Conservation (phyloP, 192 early-diverging fungal genomes). For the Backusella luteola region DNA sequence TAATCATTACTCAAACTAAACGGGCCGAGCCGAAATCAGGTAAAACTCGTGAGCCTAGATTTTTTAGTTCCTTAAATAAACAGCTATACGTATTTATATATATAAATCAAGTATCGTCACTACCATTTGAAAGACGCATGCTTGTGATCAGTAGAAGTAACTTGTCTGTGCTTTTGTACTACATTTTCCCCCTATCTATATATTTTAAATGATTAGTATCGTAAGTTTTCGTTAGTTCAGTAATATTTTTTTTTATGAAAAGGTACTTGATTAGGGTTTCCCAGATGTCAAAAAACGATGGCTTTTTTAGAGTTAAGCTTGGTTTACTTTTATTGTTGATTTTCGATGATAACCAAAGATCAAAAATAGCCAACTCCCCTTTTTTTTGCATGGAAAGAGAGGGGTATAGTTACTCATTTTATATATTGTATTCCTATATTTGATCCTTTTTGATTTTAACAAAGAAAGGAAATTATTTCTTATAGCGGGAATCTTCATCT, state of each 20-base stretch:
- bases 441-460: background rate
- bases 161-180: constrained; percentile 19
- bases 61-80: background rate
- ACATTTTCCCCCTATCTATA: constrained; percentile 1
- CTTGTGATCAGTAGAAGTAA: constrained; percentile 1
- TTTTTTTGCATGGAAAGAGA: background rate
- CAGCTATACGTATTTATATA: background rate
- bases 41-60: background rate
- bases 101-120: background rate
- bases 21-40: background rate
- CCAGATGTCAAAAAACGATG: background rate
- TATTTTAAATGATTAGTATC: background rate
- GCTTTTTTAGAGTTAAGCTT: background rate
- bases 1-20: background rate
- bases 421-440: background rate
- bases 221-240: constrained; percentile 6
- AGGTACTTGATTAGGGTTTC: constrained; percentile 3
- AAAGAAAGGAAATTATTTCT: constrained; percentile 5
- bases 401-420: background rate
- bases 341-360: background rate
- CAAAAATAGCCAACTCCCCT: background rate
- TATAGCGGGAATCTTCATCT: background rate
- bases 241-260: constrained; percentile 3
- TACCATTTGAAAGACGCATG: constrained; percentile 20
- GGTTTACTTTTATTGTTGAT: background rate